Evolutionary conservation across 495 filamentous ascomycete genomes (phyloP), one percentile per base, ranked within the genome.

Genomic region (Penicillium ucsense): DNA sequence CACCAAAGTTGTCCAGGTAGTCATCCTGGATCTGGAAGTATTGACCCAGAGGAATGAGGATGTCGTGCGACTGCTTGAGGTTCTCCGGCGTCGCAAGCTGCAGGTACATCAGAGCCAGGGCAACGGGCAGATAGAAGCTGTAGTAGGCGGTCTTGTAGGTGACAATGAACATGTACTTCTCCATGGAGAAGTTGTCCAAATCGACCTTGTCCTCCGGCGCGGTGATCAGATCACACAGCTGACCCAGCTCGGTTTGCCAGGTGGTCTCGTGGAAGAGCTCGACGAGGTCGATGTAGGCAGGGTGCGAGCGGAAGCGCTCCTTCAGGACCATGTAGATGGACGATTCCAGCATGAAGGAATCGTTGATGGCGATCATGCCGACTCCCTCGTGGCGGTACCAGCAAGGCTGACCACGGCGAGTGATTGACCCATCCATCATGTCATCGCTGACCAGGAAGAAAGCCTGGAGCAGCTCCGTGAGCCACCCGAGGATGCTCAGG

Each of bases 21-120:
- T 98, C 94, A 61, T 98, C 92, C 69, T 97, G 92, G 54, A 94
- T 79, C 68, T 98, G 92, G 80, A 98, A 98, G 75, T 97, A 98
- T 70, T 96, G 89, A 54, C 92, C 92, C 61, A 97, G 83, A n/a
- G 92, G 90, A 60, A 98, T 95, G 45, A 98, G 79, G 61, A 98
- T 95, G 52, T 89, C 84, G 55, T 89, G 80, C 36, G 86, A 83
- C 61, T 85, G 81, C 66, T 86, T 80, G 46, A 97, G 81, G 73
- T 94, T 96, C 63, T 82, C 76, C 5, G 80, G 77, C 8, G 86
- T 89, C 7, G 91, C 94, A 35, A 87, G 70, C 49, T 87, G 80
- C 55, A 90, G 77, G 63, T 87, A 82, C 70, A 86, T 72, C 54
- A 98, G 72, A 0, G 94, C 86, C 31, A 96, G 77, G 5, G 88